Evolutionary conservation across 2,329 filamentous ascomycete genomes (phyloP), one percentile per base, ranked within the genome.

Genomic region (Plenodomus biglobosus): DNA sequence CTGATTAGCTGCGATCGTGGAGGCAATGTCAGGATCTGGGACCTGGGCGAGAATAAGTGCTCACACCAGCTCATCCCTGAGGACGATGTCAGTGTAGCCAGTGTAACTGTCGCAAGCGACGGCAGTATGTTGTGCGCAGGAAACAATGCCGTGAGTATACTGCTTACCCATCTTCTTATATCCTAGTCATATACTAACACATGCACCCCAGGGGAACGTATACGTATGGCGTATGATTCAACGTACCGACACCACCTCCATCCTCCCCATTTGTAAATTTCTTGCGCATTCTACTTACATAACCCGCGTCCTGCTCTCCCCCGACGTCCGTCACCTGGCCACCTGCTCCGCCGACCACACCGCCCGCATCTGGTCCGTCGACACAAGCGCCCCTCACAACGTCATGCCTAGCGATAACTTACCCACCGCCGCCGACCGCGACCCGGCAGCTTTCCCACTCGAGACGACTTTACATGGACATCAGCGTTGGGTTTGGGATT

Each of bases 401-500:
- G 59, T 66, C 17, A 61, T 55, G 13, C 59, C 62, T 7, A 55
- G 55, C 38, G 68, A 71, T 53, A 59, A 67, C 15, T 55, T 71
- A 1, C 69, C 68, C 0, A 40, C 50, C 17, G 67, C 64, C n/a
- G 56, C 59, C 17, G 71, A 73, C 19, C 67, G 70, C 43, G 70
- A 72, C 64, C 74, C 68, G 8, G 82, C 79, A 70, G 86, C 79
- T 36, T 94, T 89, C 60, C 87, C 86, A 8, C 82, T 95, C 17
- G 89, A 96, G 73, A 91, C 90, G 2, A 95, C 90, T 1, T 82
- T 96, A 1, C 88, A 88, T 18, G 90, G 88, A 45, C 92, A 96
- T 73, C 92, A 96, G 75, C 85, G 92, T 44, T 96, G 92, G 92
- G 92, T 96, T 1, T 96, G 92, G 92, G 92, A 96, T 71, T 96